Conservation (phyloP, 305 asterid species). For the Monarda citriodora region DNA sequence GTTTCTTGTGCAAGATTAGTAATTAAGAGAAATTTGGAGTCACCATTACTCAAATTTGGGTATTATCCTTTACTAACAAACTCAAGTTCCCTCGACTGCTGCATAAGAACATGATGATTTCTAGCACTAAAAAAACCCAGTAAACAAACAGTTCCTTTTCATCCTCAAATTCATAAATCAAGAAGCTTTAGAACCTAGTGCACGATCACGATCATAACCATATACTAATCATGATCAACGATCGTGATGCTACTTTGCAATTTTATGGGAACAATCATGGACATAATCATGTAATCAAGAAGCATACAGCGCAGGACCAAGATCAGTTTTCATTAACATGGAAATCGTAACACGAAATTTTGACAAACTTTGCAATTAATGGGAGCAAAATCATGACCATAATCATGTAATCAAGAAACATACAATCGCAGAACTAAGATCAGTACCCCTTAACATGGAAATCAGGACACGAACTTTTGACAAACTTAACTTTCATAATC, state of each 20-base stretch:
- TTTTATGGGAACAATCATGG: too few species aligned
- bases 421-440: too few species aligned
- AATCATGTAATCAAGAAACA: too few species aligned
- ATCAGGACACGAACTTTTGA: neutral
- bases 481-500: neutral
- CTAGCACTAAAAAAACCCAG: neutral
- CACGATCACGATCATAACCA: neutral
- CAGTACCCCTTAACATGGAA: neutral
- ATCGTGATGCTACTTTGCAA: too few species aligned
- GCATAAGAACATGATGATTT: conserved; percentile 6
- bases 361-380: too few species aligned
- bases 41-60: neutral
- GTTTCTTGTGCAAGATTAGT: neutral
- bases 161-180: neutral
- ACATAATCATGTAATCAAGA: neutral
- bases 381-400: too few species aligned
- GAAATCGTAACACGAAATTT: neutral
- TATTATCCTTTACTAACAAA: neutral
- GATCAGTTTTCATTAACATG: neutral
- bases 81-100: neutral
- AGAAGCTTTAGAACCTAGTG: neutral
- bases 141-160: neutral
- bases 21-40: neutral
- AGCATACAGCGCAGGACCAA: neutral
- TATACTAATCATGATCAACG: too few species aligned